Conservation (phyloP, 2,329 filamentous ascomycete genomes). For the Ophiostoma sp. region DNA sequence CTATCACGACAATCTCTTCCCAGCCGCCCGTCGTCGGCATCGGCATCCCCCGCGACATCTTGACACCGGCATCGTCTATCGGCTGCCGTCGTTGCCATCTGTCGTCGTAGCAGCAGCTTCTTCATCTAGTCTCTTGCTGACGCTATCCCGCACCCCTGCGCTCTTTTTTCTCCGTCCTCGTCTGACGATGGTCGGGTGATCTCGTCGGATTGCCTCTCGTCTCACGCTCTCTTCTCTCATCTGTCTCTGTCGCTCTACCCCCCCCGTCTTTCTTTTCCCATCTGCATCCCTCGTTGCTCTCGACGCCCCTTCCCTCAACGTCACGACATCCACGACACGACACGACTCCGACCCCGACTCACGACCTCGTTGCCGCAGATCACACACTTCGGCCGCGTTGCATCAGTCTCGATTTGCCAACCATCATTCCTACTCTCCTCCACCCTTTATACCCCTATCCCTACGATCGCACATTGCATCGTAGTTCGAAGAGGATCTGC, state of each 20-base stretch:
- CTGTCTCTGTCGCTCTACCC: neutral
- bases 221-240: neutral
- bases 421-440: neutral
- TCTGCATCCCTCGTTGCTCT: neutral
- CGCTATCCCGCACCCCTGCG: neutral
- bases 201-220: neutral
- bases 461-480: neutral
- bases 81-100: neutral
- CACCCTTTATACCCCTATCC: neutral
- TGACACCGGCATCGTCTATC: neutral
- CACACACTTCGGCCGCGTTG: neutral
- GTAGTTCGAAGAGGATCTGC: too few species aligned
- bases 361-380: neutral
- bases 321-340: neutral
- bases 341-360: neutral
- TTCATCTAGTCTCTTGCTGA: neutral
- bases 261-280: neutral
- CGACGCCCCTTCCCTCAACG: neutral
- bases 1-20: constrained; percentile 11
- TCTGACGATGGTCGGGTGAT: constrained; percentile 12
- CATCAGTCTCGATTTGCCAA: neutral
- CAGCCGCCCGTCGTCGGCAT: constrained; percentile 10
- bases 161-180: neutral
- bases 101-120: neutral
- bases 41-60: neutral